Evolutionary conservation across 2,329 filamentous ascomycete genomes (phyloP).

Genomic region (Xylariaceae sp.): DNA sequence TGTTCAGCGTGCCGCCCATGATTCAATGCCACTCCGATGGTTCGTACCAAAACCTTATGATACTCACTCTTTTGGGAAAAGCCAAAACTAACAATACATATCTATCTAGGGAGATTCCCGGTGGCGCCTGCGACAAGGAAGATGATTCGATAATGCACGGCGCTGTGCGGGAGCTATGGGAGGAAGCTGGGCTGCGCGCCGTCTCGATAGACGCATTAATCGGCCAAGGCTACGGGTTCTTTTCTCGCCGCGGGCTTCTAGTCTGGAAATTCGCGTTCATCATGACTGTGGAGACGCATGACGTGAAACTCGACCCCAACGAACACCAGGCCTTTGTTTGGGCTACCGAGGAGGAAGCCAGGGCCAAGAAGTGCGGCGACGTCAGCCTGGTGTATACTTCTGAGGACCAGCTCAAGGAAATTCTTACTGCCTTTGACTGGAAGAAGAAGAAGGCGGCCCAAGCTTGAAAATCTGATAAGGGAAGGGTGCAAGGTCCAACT

Average conservation of each 20-base stretch:
- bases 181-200: conserved; percentile 38
- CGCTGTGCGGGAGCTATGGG: conserved; percentile 39
- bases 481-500: no score
- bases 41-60: conserved; percentile 25
- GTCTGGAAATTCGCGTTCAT: conserved; percentile 31
- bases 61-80: no score
- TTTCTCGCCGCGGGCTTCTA: conserved; percentile 17
- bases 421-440: conserved; percentile 25
- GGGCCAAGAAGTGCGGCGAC: conserved; percentile 22
- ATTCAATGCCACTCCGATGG: conserved; percentile 38
- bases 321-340: conserved; percentile 34
- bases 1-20: conserved; percentile 37
- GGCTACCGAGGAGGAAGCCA: conserved; percentile 33
- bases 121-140: conserved; percentile 37
- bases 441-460: conserved; percentile 6
- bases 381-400: conserved; percentile 27
- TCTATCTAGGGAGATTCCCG: conserved; percentile 24
- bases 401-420: conserved; percentile 19
- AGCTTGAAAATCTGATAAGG: background rate
- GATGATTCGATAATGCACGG: conserved; percentile 39
- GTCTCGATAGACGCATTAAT: conserved; percentile 21
- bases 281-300: conserved; percentile 24
- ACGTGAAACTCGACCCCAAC: conserved; percentile 32
- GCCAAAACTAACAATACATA: no score
- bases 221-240: conserved; percentile 16